Base-by-base conservation (phyloP, 2,329 filamentous ascomycete species). In the Hypoxylon sp. region DNA sequence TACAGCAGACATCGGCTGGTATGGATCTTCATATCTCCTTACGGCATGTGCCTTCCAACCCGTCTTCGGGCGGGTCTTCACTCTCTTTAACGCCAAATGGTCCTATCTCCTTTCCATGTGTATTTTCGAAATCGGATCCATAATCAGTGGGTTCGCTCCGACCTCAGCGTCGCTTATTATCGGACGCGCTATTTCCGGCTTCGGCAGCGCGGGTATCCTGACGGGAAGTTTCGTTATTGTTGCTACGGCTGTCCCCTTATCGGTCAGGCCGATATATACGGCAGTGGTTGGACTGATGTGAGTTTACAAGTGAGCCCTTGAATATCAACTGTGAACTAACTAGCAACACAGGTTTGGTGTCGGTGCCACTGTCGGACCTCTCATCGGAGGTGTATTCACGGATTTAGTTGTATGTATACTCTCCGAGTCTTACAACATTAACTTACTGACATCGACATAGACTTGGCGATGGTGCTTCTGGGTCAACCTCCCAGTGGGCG, bases 381-480 rank as follows among this genome's bases (percentile, higher is more conserved):
- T 80, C 0, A 70, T 80, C 2, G 79, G 78, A n/a, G 79, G 79
- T 38, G 75, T 77, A 28, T 79, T 81, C 34, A 80, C 79, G 1
- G 78, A 80, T 34, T 64, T 78, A 32, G 70, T 76, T 36, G 78
- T 79, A 75, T 49, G 77, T 74, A 14, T 14, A 11, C 1, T 9
- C 34, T 21, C 14, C 19, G 4, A 11, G 17, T 0, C 25, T 2
- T 23, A 3, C 2, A 7, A 11, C 28, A 3, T 23, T 23, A 1
- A 4, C 2, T 32, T 45, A 59, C 74, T 65, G 73, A 67, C n/a
- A 21, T n/a, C 0, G 3, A 34, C 13, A 36, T 21, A 78, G 76
- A 79, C 79, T 2, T 82, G 80, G 80, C 74, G 80, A 50, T 82
- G 80, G 80, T 82, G 80, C 66, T 82, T 82, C 69, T 82, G 78